Evolutionary conservation across 768 basidiomycete species (phyloP), one percentile per base, ranked within the genome.

Genomic region (Tylopilus felleus): DNA sequence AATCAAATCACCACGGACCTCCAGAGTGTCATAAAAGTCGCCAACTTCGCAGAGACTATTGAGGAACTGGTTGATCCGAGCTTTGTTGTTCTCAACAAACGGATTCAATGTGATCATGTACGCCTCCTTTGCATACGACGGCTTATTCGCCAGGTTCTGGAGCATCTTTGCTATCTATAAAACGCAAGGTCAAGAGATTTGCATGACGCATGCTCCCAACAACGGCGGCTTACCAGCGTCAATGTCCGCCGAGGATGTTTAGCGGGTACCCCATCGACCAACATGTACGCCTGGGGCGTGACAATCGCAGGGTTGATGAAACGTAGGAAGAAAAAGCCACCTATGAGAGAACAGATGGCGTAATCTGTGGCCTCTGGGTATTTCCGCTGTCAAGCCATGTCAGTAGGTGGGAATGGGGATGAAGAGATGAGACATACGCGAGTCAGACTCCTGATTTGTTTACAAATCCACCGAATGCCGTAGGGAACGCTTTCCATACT

Each of bases 231-330:
- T 56, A 82, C 90, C 69, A 99, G 77, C 12, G 97, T 99, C 66
- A 99, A 77, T 10, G 97, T 99, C 65, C 97, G 84, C 47, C 97
- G 80, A 25, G 97, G 97, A 69, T 98, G 96, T 71, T 98, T 98
- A 10, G 97, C 96, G 1, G 97, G 97, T 14, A 96, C 91, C 47
- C 90, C 92, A 68, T 98, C 95, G 27, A 99, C 97, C 46, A 99
- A 82, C 97, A 99, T 99, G 71, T 98, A 99, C 28, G 97, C 97
- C 69, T 99, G 97, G 0, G 97, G 97, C 0, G 97, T 99, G 57
- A 99, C 97, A 52, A 99, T 93, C 2, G 97, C 97, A 3, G 97
- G 97, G 65, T 99, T 99, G 76, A 99, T 98, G 75, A 99, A 99
- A 19, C 97, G 90, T 57, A 99, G 85, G 82, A 99, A 99, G 83